Percentiles rank a stretch among this genome's conserved stretches.
These are phyloP conservation scores for Ceratobasidium sp. DNA, from an alignment of 1,284 basidiomycete species.

Conservation along the genomic window DNA sequence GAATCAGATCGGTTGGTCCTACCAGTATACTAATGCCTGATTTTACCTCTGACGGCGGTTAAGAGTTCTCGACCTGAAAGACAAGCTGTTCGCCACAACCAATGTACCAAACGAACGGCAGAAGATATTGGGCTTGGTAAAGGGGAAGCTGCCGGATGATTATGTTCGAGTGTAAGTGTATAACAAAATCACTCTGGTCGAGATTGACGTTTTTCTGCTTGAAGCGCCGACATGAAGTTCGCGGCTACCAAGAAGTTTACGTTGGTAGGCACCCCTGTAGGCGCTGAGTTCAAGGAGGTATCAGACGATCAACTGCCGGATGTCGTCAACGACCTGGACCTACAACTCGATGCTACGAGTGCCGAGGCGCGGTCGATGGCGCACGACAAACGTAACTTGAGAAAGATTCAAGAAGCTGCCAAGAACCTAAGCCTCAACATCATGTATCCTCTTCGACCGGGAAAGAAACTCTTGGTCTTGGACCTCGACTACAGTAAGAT, in stretches of 20 bases:
- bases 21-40: slow-evolving; percentile 32
- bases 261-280: slow-evolving; percentile 83
- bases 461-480: slow-evolving; percentile 83
- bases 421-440: slow-evolving; percentile 72
- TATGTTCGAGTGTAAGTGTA: slow-evolving; percentile 68
- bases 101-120: slow-evolving; percentile 86
- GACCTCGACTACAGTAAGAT: slow-evolving; percentile 87
- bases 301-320: slow-evolving; percentile 75
- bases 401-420: slow-evolving; percentile 79
- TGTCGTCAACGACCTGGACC: slow-evolving; percentile 81
- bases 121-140: slow-evolving; percentile 88
- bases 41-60: slow-evolving; percentile 6
- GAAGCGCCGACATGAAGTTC: slow-evolving; percentile 67
- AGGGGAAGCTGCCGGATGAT: slow-evolving; percentile 84
- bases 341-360: slow-evolving; percentile 74
- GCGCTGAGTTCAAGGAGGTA: slow-evolving; percentile 84
- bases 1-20: slow-evolving; percentile 72
- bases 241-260: slow-evolving; percentile 76
- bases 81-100: slow-evolving; percentile 73
- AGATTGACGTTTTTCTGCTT: slow-evolving; percentile 15
- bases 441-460: slow-evolving; percentile 78
- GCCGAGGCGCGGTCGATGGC: slow-evolving; percentile 68
- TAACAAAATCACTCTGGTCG: slow-evolving; percentile 32
- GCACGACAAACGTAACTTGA: slow-evolving; percentile 78
- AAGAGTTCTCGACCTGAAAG: slow-evolving; percentile 77